Evolutionary conservation across 768 basidiomycete genomes (phyloP), one percentile per base, ranked within the genome.

Genomic region (Boletus pseudo-olivaceus): DNA sequence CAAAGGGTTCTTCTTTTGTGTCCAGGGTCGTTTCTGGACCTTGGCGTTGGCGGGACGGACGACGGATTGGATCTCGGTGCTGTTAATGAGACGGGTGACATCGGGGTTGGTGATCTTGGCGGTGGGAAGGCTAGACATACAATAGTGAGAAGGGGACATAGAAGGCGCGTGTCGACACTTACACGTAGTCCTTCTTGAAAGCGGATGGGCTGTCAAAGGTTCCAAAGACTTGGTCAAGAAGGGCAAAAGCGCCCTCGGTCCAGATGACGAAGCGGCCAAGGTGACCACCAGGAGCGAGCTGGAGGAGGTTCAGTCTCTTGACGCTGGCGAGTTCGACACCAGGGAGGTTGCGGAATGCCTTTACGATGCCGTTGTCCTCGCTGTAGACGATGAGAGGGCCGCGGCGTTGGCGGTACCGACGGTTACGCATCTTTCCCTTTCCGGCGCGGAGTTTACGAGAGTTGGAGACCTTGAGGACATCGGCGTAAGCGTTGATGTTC

Each of bases 181-280:
- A 90, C 90, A 88, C 51, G 75, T 93, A 95, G 67, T 92, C 87
- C 76, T 90, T 93, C 85, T 97, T 97, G 81, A 81, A 78, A 57
- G 78, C 67, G 14, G 93, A 82, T n/a, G 78, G 80, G 78, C 87
- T 93, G 67, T 97, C 93, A 67, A 88, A 90, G 63, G 95, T 98
- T 51, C 96, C 97, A 73, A 89, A 99, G 60, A 98, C 85, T 63
- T 93, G 88, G 72, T 98, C 97, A 53, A 99, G 90, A 60, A 90
- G 84, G 49, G 76, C 81, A 72, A 98, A 97, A 27, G 97, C 97
- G 66, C 81, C 81, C 78, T 96, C 90, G 57, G 97, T 98, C 97
- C 97, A 99, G 81, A 99, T 96, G 72, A 98, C 81, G 79, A 99
- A 99, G 59, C 97, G 93, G 57, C 97, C 97, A 56, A 99, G 86